phyloP scores from a whole-genome alignment of 208 protist genomes.

The Trypanosoma cruzi region DNA sequence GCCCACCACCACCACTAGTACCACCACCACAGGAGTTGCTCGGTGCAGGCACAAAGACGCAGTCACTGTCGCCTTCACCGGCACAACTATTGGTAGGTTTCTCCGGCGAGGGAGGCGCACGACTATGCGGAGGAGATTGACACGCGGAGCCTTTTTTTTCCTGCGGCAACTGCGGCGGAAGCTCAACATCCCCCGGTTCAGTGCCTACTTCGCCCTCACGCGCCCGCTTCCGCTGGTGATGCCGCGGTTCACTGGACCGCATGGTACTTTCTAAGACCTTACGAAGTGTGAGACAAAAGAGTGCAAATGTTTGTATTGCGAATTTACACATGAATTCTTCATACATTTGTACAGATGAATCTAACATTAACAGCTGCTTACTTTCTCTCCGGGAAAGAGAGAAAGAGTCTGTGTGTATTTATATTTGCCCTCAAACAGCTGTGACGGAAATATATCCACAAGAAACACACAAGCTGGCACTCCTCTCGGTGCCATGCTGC shows the following conservation, averaged over 20 bases:
- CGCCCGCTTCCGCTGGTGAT: conserved; percentile 24
- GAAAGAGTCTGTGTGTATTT: not conserved
- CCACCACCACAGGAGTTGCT: not conserved
- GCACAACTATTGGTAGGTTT: not conserved
- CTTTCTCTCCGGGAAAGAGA: not conserved
- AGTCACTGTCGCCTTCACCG: not conserved
- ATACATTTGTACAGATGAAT: not conserved
- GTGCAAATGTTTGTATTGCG: not conserved
- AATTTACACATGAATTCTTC: not conserved
- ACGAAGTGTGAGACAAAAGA: conserved; percentile 1
- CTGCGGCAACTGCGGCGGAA: not conserved
- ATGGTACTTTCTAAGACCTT: conserved; percentile 4
- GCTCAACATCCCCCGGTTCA: conserved; percentile 8
- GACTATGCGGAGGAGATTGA: not conserved
- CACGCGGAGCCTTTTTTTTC: not conserved
- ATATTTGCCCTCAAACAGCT: not conserved
- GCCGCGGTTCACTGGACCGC: conserved; percentile 6
- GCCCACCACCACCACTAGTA: conserved; percentile 3
- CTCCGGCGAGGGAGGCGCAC: not conserved
- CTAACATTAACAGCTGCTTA: not conserved
- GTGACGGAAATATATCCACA: not conserved
- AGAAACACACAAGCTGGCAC: not conserved
- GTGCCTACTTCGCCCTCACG: conserved; percentile 6
- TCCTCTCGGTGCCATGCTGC: not conserved
- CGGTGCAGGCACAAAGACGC: not conserved